Conservation (phyloP, 1,284 basidiomycete species). For the Sporisorium exsertum region DNA sequence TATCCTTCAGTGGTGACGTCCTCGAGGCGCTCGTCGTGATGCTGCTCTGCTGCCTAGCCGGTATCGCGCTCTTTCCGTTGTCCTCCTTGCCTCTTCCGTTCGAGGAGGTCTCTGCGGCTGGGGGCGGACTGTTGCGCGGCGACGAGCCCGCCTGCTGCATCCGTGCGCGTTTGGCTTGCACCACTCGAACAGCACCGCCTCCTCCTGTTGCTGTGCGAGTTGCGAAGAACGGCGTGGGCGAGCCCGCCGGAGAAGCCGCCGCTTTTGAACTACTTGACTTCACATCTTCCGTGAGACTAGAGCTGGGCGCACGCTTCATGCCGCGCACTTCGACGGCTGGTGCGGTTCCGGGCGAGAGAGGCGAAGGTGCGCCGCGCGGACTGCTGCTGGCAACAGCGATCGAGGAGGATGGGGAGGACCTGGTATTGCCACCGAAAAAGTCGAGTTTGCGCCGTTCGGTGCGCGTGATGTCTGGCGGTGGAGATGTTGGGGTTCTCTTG, state of each 20-base stretch:
- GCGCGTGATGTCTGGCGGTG: conserved; percentile 31
- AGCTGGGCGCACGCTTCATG: conserved; percentile 21
- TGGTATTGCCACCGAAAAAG: conserved; percentile 35
- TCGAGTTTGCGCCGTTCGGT: conserved; percentile 28
- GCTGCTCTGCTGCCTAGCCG: conserved; percentile 2
- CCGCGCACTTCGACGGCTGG: conserved; percentile 5
- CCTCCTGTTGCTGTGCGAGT: background rate
- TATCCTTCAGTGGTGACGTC: background rate
- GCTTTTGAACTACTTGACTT: background rate
- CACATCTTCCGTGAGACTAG: background rate
- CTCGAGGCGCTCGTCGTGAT: background rate
- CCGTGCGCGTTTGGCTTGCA: conserved; percentile 23
- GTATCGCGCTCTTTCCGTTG: background rate
- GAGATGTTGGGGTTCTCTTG: conserved; percentile 9
- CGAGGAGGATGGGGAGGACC: background rate
- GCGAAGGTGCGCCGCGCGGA: conserved; percentile 1
- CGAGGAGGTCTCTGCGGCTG: background rate
- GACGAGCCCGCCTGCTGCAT: background rate
- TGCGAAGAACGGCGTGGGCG: conserved; percentile 8
- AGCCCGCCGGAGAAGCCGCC: conserved; percentile 8
- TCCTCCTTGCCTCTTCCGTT: background rate
- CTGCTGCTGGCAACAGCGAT: background rate
- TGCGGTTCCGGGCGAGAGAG: background rate
- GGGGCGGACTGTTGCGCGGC: conserved; percentile 5
- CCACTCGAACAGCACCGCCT: conserved; percentile 17